phyloP scores from a whole-genome alignment of 345 rosid genomes.

The Erucastrum elatum region DNA sequence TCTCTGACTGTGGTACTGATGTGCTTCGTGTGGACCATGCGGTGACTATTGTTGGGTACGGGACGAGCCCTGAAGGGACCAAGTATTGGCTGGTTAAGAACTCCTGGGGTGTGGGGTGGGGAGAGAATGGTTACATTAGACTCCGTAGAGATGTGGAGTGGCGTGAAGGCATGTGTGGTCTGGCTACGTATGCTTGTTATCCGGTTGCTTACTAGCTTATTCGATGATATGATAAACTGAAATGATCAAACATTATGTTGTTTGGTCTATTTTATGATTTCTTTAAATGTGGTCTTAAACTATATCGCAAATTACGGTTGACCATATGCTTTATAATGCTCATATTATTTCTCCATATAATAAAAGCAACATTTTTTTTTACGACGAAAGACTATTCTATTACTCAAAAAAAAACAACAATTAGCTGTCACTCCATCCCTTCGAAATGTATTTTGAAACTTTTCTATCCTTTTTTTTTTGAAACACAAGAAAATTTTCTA shows the following conservation, averaged over 20 bases:
- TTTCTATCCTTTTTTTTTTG: no score
- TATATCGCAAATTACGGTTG: not conserved
- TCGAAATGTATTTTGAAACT: no score
- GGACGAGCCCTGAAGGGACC: conserved; percentile 27
- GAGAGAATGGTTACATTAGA: conserved; percentile 57
- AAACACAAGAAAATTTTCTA: no score
- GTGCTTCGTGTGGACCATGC: conserved; percentile 39
- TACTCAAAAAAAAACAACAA: no score
- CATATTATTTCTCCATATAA: not conserved
- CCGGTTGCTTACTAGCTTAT: conserved; percentile 31
- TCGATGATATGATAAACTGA: not conserved
- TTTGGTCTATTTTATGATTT: not conserved
- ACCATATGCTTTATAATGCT: not conserved
- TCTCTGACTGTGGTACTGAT: conserved; percentile 36
- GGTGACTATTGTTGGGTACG: conserved; percentile 58
- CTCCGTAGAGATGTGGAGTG: conserved; percentile 41
- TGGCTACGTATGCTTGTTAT: conserved; percentile 45
- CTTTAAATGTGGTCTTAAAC: not conserved
- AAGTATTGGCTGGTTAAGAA: conserved; percentile 61
- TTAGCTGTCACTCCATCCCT: no score
- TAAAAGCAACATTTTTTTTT: no score
- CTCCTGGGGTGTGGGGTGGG: conserved; percentile 63
- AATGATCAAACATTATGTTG: not conserved
- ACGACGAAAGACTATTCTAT: no score
- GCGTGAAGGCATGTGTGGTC: conserved; percentile 56